phyloP scores from a whole-genome alignment of 495 filamentous ascomycete species.

The Sabuloglossum arenarium region DNA sequence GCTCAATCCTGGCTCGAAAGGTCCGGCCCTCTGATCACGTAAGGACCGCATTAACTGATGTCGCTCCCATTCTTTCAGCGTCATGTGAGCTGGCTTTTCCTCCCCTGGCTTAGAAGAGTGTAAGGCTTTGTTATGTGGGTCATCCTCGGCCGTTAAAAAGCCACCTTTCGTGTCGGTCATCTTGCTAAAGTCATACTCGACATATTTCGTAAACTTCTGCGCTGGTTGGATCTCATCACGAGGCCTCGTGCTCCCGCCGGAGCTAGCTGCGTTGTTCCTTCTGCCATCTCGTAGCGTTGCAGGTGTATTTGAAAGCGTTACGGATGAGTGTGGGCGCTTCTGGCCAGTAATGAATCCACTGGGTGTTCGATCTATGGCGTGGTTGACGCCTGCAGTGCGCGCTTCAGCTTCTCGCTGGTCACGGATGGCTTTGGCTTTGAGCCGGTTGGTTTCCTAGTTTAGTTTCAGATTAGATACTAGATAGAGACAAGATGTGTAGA shows the following conservation, averaged over 20 bases:
- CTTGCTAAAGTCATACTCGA: slow-evolving; percentile 92
- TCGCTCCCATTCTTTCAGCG: slow-evolving; percentile 78
- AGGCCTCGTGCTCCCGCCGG: slow-evolving; percentile 1
- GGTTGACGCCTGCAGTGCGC: slow-evolving; percentile 15
- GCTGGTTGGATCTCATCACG: slow-evolving; percentile 36
- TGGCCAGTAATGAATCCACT: slow-evolving; percentile 23
- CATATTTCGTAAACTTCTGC: slow-evolving; percentile 71
- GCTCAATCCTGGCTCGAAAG: slow-evolving; percentile 70
- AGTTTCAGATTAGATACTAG: not conserved
- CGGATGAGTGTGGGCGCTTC: slow-evolving; percentile 40
- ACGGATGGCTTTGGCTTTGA: slow-evolving; percentile 77
- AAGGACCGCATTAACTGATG: slow-evolving; percentile 48
- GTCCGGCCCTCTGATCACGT: slow-evolving; percentile 51
- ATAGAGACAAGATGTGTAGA: not conserved
- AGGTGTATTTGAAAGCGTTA: slow-evolving; percentile 37
- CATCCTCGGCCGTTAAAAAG: slow-evolving; percentile 70
- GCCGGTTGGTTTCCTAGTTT: slow-evolving; percentile 63
- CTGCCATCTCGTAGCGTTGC: slow-evolving; percentile 48
- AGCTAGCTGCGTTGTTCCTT: slow-evolving; percentile 12
- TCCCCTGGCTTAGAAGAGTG: slow-evolving; percentile 26
- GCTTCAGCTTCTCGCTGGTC: slow-evolving; percentile 42
- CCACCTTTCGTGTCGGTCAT: slow-evolving; percentile 97
- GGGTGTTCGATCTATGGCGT: slow-evolving; percentile 12
- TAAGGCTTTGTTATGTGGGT: slow-evolving; percentile 67
- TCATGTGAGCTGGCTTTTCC: slow-evolving; percentile 74